Percentiles rank a stretch among this genome's conserved stretches.
These are phyloP conservation scores for Morella rubra DNA, from an alignment of 306 rosid species.

Conservation along the genomic window DNA sequence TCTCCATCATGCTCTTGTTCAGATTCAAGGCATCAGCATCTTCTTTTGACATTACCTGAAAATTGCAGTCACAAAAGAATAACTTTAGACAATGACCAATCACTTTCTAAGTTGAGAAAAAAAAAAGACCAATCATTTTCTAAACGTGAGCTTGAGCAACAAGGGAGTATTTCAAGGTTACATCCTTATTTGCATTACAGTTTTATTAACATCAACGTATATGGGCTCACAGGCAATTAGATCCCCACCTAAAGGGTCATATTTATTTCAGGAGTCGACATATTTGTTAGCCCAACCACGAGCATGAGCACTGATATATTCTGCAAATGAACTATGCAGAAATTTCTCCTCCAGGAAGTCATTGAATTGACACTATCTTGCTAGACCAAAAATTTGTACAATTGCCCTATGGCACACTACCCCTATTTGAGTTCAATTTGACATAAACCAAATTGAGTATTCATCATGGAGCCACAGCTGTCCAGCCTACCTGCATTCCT, in stretches of 20 bases:
- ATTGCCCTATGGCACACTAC: not conserved
- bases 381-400: not conserved
- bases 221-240: not conserved
- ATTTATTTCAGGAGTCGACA: not conserved
- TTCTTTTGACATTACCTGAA: conserved; percentile 74
- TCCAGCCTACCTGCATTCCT: conserved; percentile 82
- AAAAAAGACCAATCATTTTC: not conserved
- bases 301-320: not conserved
- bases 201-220: not conserved
- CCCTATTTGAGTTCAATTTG: not conserved
- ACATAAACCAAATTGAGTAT: conserved; percentile 3
- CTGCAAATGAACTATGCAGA: not conserved
- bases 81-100: not conserved
- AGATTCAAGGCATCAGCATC: conserved; percentile 64
- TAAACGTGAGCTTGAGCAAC: not conserved
- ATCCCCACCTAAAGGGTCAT: not conserved
- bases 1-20: conserved; percentile 81
- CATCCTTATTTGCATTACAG: too few relatives aligned
- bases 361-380: not conserved
- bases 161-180: not conserved
- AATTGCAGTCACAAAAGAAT: conserved; percentile 15
- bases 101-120: not conserved
- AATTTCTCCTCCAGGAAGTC: not conserved
- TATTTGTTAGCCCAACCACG: not conserved
- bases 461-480: not conserved